phyloP scores from a whole-genome alignment of 2,329 filamentous ascomycete genomes.

The Ophiostoma himal-ulmi region DNA sequence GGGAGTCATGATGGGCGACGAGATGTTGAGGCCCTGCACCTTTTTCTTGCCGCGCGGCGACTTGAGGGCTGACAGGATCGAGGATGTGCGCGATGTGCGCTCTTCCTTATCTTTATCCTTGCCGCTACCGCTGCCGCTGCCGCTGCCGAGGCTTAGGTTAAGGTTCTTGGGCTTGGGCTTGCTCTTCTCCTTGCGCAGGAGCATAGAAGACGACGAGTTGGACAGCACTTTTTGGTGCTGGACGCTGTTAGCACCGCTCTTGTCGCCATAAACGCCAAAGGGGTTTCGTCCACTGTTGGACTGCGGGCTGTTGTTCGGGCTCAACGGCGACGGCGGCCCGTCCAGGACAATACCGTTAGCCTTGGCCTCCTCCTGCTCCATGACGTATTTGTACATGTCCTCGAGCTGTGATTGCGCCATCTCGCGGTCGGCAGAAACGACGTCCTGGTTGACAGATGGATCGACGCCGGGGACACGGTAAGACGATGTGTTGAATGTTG shows the following conservation, averaged over 20 bases:
- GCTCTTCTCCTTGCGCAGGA: conserved; percentile 42
- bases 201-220: conserved; percentile 32
- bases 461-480: conserved; percentile 54
- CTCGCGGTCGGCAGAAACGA: conserved; percentile 67
- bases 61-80: conserved; percentile 55
- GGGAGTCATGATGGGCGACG: conserved; percentile 60
- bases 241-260: background rate
- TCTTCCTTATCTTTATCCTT: conserved; percentile 31
- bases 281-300: conserved; percentile 20
- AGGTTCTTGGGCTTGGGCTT: conserved; percentile 48
- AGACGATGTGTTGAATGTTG: conserved; percentile 39
- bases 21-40: conserved; percentile 52
- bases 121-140: no score
- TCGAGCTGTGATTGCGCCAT: conserved; percentile 80
- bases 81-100: conserved; percentile 52
- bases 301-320: conserved; percentile 23
- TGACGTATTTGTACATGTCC: conserved; percentile 82
- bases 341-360: conserved; percentile 49
- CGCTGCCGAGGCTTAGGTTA: conserved; percentile 37
- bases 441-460: conserved; percentile 66
- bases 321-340: conserved; percentile 35
- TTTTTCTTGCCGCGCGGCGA: conserved; percentile 54
- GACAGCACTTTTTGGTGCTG: conserved; percentile 24
- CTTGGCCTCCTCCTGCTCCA: conserved; percentile 76
- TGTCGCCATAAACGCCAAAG: conserved; percentile 14